phyloP scores from a whole-genome alignment of 2,329 filamentous ascomycete species.

The Arthrinium puccinioides region DNA sequence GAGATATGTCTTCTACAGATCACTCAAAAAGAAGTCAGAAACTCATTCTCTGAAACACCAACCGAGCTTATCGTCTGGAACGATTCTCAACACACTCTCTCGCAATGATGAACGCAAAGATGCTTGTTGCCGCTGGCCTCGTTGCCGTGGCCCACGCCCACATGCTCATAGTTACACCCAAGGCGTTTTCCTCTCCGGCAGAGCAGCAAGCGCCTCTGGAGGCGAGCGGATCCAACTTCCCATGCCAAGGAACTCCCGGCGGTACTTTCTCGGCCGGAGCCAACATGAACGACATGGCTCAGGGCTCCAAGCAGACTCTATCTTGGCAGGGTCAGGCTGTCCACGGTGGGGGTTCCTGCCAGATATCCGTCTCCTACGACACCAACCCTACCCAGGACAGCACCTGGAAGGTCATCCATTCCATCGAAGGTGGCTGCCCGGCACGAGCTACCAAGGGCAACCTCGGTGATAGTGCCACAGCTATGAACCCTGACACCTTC shows the following conservation, averaged over 20 bases:
- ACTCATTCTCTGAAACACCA: constrained; percentile 12
- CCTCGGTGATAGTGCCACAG: constrained; percentile 36
- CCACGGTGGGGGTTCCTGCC: constrained; percentile 90
- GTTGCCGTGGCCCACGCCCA: constrained; percentile 61
- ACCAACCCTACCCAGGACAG: constrained; percentile 55
- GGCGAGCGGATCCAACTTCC: constrained; percentile 60
- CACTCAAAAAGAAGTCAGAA: constrained; percentile 1
- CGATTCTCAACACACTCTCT: constrained; percentile 28
- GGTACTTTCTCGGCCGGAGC: constrained; percentile 36
- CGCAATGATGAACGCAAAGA: constrained; percentile 44
- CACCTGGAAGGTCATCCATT: constrained; percentile 84
- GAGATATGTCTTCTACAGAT: not conserved
- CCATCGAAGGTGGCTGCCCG: constrained; percentile 80
- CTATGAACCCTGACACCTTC: constrained; percentile 48
- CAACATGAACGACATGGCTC: constrained; percentile 50
- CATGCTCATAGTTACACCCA: constrained; percentile 64
- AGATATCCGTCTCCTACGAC: constrained; percentile 80
- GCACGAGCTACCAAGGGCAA: constrained; percentile 51
- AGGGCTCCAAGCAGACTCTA: constrained; percentile 56
- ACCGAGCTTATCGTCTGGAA: constrained; percentile 31
- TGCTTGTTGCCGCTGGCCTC: constrained; percentile 47
- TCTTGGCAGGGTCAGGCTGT: constrained; percentile 64
- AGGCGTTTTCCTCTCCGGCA: constrained; percentile 44
- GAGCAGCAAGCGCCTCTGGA: constrained; percentile 58
- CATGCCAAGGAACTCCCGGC: constrained; percentile 63